These are phyloP conservation scores for Aspergillus terreus DNA, from an alignment of 2,329 filamentous ascomycete species.

Conservation along the genomic window DNA sequence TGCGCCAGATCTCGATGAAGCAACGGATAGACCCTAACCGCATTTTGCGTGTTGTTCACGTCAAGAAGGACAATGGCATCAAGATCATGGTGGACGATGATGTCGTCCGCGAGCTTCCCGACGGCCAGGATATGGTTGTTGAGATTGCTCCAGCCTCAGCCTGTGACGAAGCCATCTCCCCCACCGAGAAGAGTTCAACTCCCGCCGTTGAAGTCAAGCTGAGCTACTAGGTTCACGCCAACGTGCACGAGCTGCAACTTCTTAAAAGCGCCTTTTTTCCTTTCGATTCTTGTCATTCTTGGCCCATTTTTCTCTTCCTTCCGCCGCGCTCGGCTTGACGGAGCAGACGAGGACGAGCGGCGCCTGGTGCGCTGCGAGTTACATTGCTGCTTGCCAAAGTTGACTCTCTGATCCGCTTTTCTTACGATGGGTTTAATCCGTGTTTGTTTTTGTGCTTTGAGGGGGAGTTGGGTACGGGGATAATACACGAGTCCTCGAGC, in stretches of 20 bases:
- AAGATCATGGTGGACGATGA: conserved; percentile 89
- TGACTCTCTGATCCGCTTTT: conserved; percentile 1
- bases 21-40: conserved; percentile 72
- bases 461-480: conserved; percentile 36
- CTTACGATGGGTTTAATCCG: conserved; percentile 2
- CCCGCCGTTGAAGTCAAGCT: conserved; percentile 49
- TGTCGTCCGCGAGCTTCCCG: conserved; percentile 73
- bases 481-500: conserved; percentile 40
- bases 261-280: background rate
- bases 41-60: conserved; percentile 67
- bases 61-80: conserved; percentile 70
- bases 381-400: background rate
- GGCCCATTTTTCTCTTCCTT: conserved; percentile 6
- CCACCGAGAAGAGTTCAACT: conserved; percentile 7
- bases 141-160: conserved; percentile 62
- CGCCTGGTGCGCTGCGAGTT: conserved; percentile 18
- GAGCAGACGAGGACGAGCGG: conserved; percentile 2
- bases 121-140: conserved; percentile 84
- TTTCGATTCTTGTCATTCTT: conserved; percentile 4
- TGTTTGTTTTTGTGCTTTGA: conserved; percentile 10
- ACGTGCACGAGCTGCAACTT: background rate
- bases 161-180: conserved; percentile 28
- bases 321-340: conserved; percentile 8
- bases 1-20: conserved; percentile 69
- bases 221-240: conserved; percentile 46